These are phyloP conservation scores for Neofusicoccum parvum DNA, from an alignment of 2,329 filamentous ascomycete species.

Conservation along the genomic window DNA sequence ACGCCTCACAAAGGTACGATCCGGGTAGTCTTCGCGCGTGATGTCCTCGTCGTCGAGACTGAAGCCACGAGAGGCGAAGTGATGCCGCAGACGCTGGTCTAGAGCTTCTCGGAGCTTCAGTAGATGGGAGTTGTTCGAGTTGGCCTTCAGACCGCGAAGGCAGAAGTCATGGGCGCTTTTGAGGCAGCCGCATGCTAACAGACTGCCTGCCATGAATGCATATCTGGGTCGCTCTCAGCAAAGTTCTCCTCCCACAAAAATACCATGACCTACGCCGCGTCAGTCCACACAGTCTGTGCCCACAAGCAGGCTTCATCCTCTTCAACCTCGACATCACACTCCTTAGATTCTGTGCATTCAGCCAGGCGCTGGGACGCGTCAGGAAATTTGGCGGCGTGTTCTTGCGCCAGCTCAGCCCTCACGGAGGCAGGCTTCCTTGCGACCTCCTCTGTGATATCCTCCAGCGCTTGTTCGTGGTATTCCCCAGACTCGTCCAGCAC, in stretches of 20 bases:
- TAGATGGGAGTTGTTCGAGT: slow-evolving; percentile 60
- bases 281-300: slow-evolving; percentile 30
- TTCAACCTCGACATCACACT: slow-evolving; percentile 16
- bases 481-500: slow-evolving; percentile 77
- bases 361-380: neutral
- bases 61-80: slow-evolving; percentile 30
- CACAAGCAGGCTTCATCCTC: slow-evolving; percentile 26
- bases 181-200: slow-evolving; percentile 64
- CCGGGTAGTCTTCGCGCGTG: slow-evolving; percentile 62
- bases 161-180: slow-evolving; percentile 69
- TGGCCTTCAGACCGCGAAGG: slow-evolving; percentile 59
- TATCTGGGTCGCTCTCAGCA: slow-evolving; percentile 30
- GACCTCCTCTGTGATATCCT: slow-evolving; percentile 45
- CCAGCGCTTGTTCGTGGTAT: slow-evolving; percentile 70
- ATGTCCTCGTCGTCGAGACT: slow-evolving; percentile 45
- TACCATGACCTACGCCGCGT: slow-evolving; percentile 30
- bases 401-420: neutral
- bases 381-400: neutral
- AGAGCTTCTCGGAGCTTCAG: slow-evolving; percentile 58
- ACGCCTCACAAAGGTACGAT: slow-evolving; percentile 68
- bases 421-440: neutral
- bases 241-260: slow-evolving; percentile 19
- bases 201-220: slow-evolving; percentile 51
- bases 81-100: slow-evolving; percentile 26
- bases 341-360: neutral